Percentiles rank a stretch among this genome's conserved stretches.
Conservation (phyloP, 208 protist genomes). For the Wallacemonas sp. region DNA sequence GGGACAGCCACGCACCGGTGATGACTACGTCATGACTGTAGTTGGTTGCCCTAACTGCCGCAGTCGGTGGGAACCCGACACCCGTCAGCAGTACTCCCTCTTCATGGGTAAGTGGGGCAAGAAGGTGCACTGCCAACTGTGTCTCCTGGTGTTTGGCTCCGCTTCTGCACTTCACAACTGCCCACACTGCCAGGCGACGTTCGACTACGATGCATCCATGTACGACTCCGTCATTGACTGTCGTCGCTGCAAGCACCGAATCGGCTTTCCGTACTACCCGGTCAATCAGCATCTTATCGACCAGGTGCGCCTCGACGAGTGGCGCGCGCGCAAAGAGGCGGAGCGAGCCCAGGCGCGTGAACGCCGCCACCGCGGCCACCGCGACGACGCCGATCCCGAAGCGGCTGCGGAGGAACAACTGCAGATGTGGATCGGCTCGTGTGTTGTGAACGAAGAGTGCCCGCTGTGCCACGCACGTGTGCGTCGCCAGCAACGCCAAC, state of each 20-base stretch:
- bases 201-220: constrained; percentile 80
- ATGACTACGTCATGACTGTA: constrained; percentile 42
- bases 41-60: constrained; percentile 78
- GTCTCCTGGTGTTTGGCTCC: constrained; percentile 75
- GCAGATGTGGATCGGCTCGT: constrained; percentile 47
- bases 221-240: constrained; percentile 67
- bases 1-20: constrained; percentile 44
- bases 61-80: constrained; percentile 67
- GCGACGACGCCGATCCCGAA: not conserved
- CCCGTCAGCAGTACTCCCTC: constrained; percentile 77
- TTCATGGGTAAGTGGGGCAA: constrained; percentile 84
- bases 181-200: constrained; percentile 66
- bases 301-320: constrained; percentile 53
- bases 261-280: constrained; percentile 86
- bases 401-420: constrained; percentile 28
- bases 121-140: constrained; percentile 85
- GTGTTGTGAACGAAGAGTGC: constrained; percentile 68
- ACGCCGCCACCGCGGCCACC: constrained; percentile 26
- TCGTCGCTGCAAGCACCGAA: constrained; percentile 42
- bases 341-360: constrained; percentile 41
- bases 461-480: constrained; percentile 58
- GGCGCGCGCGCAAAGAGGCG: constrained; percentile 44
- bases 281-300: constrained; percentile 77
- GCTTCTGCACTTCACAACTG: constrained; percentile 78
- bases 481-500: constrained; percentile 43